Base-by-base conservation (phyloP, 78 protist genomes). In the Dictyostelium brefeldianum region DNA sequence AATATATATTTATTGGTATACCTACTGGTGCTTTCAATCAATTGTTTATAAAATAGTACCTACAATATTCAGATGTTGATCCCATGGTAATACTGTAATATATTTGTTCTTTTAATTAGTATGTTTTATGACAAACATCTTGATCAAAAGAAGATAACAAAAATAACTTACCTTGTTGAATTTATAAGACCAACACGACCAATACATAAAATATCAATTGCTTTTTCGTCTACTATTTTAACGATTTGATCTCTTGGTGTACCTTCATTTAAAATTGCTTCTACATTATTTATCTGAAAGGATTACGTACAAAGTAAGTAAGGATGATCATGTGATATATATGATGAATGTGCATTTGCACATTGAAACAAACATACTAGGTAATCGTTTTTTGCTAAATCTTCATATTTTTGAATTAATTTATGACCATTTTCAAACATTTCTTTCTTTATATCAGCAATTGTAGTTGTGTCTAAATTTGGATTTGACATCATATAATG, bases 151-250 rank as follows among this genome's bases (percentile, higher is more conserved):
- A n/a, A n/a, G n/a, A n/a, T n/a, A n/a, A n/a, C n/a, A n/a, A 56
- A 54, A 54, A 54, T 17, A 54, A 54, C 14, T 15, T 5, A 54
- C 8, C 15, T 14, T 5, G 9, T 20, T 18, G n/a, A 7, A 18
- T 84, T 84, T 10, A 84, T 43, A 8, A 84, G 31, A 74, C 92
- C 92, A 74, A 84, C 92, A 43, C 31, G 62, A 20, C 92, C 92
- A 17, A 84, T 15, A 22, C 65, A 27, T 31, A 84, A 57, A 18
- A 84, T 41, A 47, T 84, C 92, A 8, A 84, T 59, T 0, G 36
- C 27, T 64, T 84, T 71, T 47, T 57, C 53, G 2, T 73, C 56
- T 8, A 56, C 77, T 0, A 14, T 20, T 74, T 50, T 70, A 8
- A 84, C 75, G 0, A 84, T 84, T 12, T 57, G 5, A 20, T 84